phyloP scores from a whole-genome alignment of 345 rosid species.

The Leavenworthia alabamica region DNA sequence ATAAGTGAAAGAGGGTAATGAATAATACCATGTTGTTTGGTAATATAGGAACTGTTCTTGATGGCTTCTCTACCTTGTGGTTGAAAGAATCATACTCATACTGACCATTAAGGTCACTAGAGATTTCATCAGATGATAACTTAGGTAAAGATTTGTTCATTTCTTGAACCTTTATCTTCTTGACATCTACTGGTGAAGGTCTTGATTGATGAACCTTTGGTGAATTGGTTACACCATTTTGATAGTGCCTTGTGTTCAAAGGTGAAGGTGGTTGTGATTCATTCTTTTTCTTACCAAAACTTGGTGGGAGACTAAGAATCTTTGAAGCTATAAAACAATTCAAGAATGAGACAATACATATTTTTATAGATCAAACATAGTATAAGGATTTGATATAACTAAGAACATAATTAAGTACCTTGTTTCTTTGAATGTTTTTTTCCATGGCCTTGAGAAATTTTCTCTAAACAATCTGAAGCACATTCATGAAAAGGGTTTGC shows the following conservation, averaged over 20 bases:
- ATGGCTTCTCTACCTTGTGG: conserved; percentile 22
- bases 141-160: conserved; percentile 21
- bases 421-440: conserved; percentile 32
- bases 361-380: conserved; percentile 8
- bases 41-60: conserved; percentile 12
- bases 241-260: conserved; percentile 22
- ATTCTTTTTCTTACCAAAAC: conserved; percentile 59
- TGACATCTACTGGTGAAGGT: conserved; percentile 32
- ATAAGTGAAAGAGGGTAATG: not conserved
- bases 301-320: conserved; percentile 41
- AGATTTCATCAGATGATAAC: conserved; percentile 32
- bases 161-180: conserved; percentile 32
- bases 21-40: conserved; percentile 22
- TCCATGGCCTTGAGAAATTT: conserved; percentile 26
- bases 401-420: conserved; percentile 11
- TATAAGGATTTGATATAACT: not conserved
- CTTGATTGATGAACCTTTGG: conserved; percentile 32
- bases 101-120: conserved; percentile 32
- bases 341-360: conserved; percentile 16
- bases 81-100: conserved; percentile 42
- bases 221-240: conserved; percentile 25
- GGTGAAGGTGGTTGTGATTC: conserved; percentile 46
- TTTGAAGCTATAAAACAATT: conserved; percentile 39
- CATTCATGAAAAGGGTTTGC: conserved; percentile 31
- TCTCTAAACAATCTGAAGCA: conserved; percentile 33